Conservation (phyloP, 805 yeast species). For the Pichia sporocuriosa region DNA sequence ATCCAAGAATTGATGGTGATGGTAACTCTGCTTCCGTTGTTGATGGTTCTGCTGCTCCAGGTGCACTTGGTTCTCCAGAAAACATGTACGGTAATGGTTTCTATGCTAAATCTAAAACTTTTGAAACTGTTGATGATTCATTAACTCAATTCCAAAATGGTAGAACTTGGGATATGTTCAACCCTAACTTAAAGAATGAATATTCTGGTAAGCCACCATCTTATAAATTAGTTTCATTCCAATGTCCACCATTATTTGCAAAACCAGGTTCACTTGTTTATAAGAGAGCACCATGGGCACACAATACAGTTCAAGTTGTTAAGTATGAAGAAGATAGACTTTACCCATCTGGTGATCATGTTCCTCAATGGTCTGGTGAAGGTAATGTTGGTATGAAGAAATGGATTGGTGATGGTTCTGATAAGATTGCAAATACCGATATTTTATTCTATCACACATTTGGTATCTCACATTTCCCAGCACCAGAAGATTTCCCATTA, state of each 20-base stretch:
- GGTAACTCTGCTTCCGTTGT: conserved; percentile 64
- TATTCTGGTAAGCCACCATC: conserved; percentile 72
- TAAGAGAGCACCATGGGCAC: conserved; percentile 82
- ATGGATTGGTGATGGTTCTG: conserved; percentile 61
- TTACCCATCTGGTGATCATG: conserved; percentile 77
- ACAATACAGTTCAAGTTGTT: conserved; percentile 57
- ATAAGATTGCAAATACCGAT: conserved; percentile 57
- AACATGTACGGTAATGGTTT: conserved; percentile 77
- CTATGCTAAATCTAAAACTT: conserved; percentile 55
- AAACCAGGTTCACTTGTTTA: conserved; percentile 66
- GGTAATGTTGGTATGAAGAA: conserved; percentile 59
- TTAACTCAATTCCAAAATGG: conserved; percentile 57
- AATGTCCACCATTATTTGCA: conserved; percentile 68
- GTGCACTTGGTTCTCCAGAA: conserved; percentile 56
- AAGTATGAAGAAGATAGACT: conserved; percentile 68
- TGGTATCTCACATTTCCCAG: conserved; percentile 81
- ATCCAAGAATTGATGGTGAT: conserved; percentile 78
- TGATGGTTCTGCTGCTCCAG: conserved; percentile 56
- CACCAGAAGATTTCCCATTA: conserved; percentile 85
- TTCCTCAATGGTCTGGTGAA: conserved; percentile 69
- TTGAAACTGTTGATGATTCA: conserved; percentile 63
- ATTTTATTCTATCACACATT: conserved; percentile 74
- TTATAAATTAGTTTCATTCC: conserved; percentile 69
- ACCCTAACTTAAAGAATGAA: conserved; percentile 59
- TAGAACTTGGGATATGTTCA: conserved; percentile 73